phyloP scores from a whole-genome alignment of 768 basidiomycete species.

The Russula brevipes region DNA sequence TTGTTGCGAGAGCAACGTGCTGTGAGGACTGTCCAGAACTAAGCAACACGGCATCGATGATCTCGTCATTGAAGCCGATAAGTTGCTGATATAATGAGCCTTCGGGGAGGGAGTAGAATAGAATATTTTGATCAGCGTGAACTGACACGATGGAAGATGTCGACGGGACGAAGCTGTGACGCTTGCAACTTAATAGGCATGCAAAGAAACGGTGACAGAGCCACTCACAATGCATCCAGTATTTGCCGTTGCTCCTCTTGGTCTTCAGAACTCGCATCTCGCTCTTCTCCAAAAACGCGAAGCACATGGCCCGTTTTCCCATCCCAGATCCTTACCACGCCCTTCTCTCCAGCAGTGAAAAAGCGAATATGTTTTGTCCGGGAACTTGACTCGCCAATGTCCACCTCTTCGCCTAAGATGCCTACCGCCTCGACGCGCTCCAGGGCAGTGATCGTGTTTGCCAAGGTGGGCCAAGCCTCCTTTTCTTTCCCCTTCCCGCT shows the following conservation, averaged over 20 bases:
- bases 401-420: constrained; percentile 50
- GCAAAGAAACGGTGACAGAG: background rate
- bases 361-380: constrained; percentile 49
- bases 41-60: constrained; percentile 84
- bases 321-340: constrained; percentile 82
- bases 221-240: constrained; percentile 67
- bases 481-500: constrained; percentile 47
- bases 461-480: constrained; percentile 50
- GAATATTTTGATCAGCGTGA: constrained; percentile 95
- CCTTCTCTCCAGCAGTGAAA: constrained; percentile 91
- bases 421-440: constrained; percentile 89
- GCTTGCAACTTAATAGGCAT: constrained; percentile 9
- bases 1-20: constrained; percentile 91
- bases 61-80: constrained; percentile 97
- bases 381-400: constrained; percentile 41
- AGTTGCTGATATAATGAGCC: constrained; percentile 68
- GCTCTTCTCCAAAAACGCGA: constrained; percentile 51
- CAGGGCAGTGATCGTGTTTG: constrained; percentile 75
- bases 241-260: constrained; percentile 85
- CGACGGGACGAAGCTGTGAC: constrained; percentile 59
- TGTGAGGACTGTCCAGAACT: constrained; percentile 42
- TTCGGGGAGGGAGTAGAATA: constrained; percentile 77
- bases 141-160: constrained; percentile 68
- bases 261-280: constrained; percentile 42
- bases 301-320: constrained; percentile 57